Evolutionary conservation across 257 asterid species (phyloP), one percentile per base, ranked within the genome.

Genomic region (Fraxinus quadrangulata): DNA sequence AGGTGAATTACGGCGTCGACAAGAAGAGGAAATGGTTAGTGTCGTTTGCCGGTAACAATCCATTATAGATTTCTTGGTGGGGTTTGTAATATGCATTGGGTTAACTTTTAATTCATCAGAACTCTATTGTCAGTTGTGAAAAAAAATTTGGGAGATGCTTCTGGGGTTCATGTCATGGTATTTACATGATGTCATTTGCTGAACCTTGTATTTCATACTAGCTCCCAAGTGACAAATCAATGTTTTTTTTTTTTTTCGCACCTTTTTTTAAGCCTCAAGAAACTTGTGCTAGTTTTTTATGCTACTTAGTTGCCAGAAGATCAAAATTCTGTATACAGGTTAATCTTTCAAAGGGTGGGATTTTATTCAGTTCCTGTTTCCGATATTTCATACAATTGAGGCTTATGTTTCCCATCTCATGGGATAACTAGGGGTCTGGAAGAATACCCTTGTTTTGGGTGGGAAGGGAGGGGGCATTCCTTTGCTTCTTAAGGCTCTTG

Each of bases 1-100:
- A 82, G 75, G 92, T 81, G 97, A 85, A 78, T 76, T 88, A 79
- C 91, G 67, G 81, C 98, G 92, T 78, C 92, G 82, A 69, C 92
- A 92, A 82, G 96, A 93, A 63, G 99, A 96, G 84, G 97, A 96
- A 85, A 83, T 93, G 97, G 99, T 95, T 74, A 87, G 93, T 79
- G 42, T 72, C 65, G 56, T 78, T 49, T 69, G 47, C 39, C 5
- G 3, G 73, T 82, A 21, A 79, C 77, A 33, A 19, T 30, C 37
- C 63, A 33, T 79, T 65, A 24, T 72, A 70, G 61, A 74, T 74
- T 70, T 11, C 51, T 73, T 78, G 76, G 56, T 40, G 49, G 34
- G 56, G 42, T 61, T 63, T 34, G 33, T 23, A 63, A 16, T 73
- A 63, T 65, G 39, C 67, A 75, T 63, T 74, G 73, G 72, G 65